Percentiles rank a stretch among this genome's conserved stretches.
phyloP scores from a whole-genome alignment of 306 rosid species.

The Castanea crenata region DNA sequence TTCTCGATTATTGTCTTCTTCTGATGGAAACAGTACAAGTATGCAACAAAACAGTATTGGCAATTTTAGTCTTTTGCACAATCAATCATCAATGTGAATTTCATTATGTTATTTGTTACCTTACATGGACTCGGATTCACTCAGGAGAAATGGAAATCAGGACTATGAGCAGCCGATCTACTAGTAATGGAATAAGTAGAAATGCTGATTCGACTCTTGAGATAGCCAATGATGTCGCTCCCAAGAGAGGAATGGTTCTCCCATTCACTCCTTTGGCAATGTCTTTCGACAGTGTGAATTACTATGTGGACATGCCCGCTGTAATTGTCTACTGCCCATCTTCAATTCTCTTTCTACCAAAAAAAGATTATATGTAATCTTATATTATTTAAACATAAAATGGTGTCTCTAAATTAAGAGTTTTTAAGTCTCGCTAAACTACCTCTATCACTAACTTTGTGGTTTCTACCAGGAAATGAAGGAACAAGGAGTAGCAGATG shows the following conservation, averaged over 20 bases:
- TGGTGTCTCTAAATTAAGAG: neutral
- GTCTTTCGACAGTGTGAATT: slow-evolving; percentile 80
- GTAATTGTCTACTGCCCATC: slow-evolving; percentile 46
- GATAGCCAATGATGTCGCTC: slow-evolving; percentile 50
- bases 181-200: slow-evolving; percentile 28
- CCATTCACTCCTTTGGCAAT: slow-evolving; percentile 95
- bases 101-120: slow-evolving; percentile 13
- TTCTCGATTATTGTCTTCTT: slow-evolving; percentile 48
- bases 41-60: slow-evolving; percentile 13
- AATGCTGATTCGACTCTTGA: slow-evolving; percentile 45
- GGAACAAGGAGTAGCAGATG: slow-evolving; percentile 77
- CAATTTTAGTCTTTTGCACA: neutral
- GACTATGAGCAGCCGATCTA: slow-evolving; percentile 63
- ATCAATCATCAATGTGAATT: neutral
- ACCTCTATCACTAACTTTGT: slow-evolving; percentile 7
- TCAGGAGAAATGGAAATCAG: slow-evolving; percentile 78
- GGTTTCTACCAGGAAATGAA: slow-evolving; percentile 75
- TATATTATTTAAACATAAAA: too few relatives aligned
- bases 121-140: slow-evolving; percentile 16
- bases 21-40: slow-evolving; percentile 78
- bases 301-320: slow-evolving; percentile 93
- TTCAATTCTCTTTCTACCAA: neutral
- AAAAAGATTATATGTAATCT: neutral
- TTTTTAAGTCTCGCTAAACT: neutral
- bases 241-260: slow-evolving; percentile 90